A percentile compares a stretch with the other conserved stretches of the same genome.
phyloP scores from a whole-genome alignment of 768 basidiomycete species.

The Asterophora parasitica region DNA sequence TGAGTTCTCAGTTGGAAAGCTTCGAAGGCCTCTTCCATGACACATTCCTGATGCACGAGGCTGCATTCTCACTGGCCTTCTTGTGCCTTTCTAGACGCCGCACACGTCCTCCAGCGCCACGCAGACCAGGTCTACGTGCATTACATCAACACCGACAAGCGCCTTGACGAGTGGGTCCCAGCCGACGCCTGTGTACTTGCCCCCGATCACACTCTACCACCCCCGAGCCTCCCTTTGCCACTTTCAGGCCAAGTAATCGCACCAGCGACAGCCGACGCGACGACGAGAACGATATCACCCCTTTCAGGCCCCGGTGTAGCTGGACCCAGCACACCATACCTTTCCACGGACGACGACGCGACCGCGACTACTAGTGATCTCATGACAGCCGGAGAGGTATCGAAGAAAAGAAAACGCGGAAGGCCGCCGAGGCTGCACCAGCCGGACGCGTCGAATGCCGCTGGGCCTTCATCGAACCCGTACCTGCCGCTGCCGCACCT shows the following conservation, averaged over 20 bases:
- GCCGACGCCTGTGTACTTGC: conserved; percentile 35
- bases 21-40: conserved; percentile 10
- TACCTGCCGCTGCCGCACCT: conserved; percentile 7
- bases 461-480: not conserved
- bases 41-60: conserved; percentile 15
- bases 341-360: not conserved
- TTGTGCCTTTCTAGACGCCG: conserved; percentile 31
- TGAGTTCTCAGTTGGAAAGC: conserved; percentile 20
- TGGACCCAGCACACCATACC: not conserved
- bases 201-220: not conserved
- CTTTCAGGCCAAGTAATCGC: not conserved
- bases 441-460: conserved; percentile 10
- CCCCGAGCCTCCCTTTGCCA: not conserved
- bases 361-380: conserved; percentile 1
- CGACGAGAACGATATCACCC: not conserved
- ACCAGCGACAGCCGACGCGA: not conserved
- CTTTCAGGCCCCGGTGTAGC: conserved; percentile 9
- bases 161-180: conserved; percentile 71
- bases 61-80: conserved; percentile 4
- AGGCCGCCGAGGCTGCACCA: conserved; percentile 10
- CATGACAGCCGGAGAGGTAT: conserved; percentile 6
- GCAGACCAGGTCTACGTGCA: conserved; percentile 62
- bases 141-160: conserved; percentile 64
- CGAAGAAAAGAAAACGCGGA: conserved; percentile 1
- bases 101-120: conserved; percentile 49